Evolutionary conservation across 768 basidiomycete genomes (phyloP).

Genomic region (Udeniomyces megalosporus): DNA sequence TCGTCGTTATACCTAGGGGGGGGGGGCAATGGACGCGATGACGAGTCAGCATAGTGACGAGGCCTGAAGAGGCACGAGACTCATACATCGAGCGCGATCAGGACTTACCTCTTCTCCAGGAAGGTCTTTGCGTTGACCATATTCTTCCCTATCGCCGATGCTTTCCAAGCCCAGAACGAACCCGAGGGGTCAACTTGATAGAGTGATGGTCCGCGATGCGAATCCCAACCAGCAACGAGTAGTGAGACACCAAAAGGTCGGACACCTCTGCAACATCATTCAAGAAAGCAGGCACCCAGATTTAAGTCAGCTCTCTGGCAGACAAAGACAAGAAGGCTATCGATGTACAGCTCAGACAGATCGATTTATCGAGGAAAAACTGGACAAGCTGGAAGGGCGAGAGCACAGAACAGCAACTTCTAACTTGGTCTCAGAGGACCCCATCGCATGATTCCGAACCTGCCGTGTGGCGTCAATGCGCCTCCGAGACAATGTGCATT

Average conservation of each 20-base stretch:
- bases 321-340: too few relatives aligned
- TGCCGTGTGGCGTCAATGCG: too few relatives aligned
- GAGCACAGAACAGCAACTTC: too few relatives aligned
- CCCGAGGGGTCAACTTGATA: constrained; percentile 99
- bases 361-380: too few relatives aligned
- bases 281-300: constrained; percentile 19
- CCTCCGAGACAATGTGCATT: background rate
- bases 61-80: background rate
- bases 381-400: background rate
- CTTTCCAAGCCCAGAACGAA: constrained; percentile 99
- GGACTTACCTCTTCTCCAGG: constrained; percentile 79
- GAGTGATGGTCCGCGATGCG: constrained; percentile 81
- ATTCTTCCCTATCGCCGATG: constrained; percentile 98
- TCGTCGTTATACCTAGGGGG: constrained; percentile 86
- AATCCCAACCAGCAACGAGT: constrained; percentile 92
- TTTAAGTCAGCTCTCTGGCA: background rate
- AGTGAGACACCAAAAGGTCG: constrained; percentile 97
- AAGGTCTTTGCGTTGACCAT: constrained; percentile 99
- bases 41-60: background rate
- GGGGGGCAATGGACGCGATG: background rate
- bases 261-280: constrained; percentile 55
- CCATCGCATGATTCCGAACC: too few relatives aligned
- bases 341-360: too few relatives aligned
- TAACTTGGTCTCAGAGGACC: constrained; percentile 1
- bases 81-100: background rate